Percentiles rank a stretch among this genome's conserved stretches.
phyloP scores from a whole-genome alignment of 2,329 filamentous ascomycete genomes.

The Rhynchosporium secalis region DNA sequence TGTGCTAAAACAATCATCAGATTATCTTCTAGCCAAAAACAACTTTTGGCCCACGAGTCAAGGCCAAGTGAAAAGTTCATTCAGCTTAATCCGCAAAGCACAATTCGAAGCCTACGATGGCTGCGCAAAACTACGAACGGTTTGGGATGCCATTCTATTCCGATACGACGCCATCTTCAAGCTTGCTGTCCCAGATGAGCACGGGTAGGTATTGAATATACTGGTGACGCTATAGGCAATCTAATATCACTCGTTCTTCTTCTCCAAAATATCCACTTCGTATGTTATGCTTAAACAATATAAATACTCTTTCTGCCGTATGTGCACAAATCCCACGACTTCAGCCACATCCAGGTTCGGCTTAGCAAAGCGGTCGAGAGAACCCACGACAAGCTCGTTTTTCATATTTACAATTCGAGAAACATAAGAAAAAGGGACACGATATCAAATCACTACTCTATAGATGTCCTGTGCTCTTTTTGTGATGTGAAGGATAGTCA shows the following conservation, averaged over 20 bases:
- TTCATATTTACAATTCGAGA: too few relatives aligned
- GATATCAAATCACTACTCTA: too few relatives aligned
- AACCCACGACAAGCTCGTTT: too few relatives aligned
- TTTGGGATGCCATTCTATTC: slow-evolving; percentile 53
- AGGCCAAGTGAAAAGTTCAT: slow-evolving; percentile 52
- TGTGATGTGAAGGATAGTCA: too few relatives aligned
- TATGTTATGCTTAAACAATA: neutral
- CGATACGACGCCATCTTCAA: slow-evolving; percentile 57
- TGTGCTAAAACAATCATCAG: slow-evolving; percentile 37
- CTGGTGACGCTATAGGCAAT: slow-evolving; percentile 53
- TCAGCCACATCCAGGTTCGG: slow-evolving; percentile 53
- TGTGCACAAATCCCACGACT: slow-evolving; percentile 50
- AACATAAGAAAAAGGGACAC: too few relatives aligned
- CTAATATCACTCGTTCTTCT: slow-evolving; percentile 6
- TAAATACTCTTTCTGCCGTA: slow-evolving; percentile 35
- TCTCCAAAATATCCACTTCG: neutral
- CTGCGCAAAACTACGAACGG: slow-evolving; percentile 53
- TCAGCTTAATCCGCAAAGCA: slow-evolving; percentile 46
- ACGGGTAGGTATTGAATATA: slow-evolving; percentile 52
- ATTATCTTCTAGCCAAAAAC: slow-evolving; percentile 51
- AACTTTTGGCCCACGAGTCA: slow-evolving; percentile 49
- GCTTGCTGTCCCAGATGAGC: slow-evolving; percentile 62
- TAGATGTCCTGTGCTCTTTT: too few relatives aligned
- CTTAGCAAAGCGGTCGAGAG: too few relatives aligned
- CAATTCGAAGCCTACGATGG: slow-evolving; percentile 57